These are phyloP conservation scores for Teunomyces cretensis DNA, from an alignment of 805 yeast species.

Conservation along the genomic window DNA sequence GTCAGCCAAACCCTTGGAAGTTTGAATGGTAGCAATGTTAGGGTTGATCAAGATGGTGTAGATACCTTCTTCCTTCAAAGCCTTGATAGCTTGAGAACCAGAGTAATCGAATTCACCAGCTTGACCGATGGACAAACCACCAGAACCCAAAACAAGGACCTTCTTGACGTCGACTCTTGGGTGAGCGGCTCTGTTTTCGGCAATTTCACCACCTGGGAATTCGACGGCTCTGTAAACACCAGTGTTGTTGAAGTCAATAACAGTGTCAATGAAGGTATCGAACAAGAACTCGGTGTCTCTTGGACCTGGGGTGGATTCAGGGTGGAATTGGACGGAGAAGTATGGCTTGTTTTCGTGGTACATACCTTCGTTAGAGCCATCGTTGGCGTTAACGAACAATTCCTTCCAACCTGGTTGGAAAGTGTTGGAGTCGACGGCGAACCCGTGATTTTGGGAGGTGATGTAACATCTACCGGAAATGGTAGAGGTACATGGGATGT, in stretches of 20 bases:
- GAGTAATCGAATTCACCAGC: conserved; percentile 99
- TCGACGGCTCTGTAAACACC: conserved; percentile 66
- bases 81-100: conserved; percentile 98
- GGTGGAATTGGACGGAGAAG: conserved; percentile 98
- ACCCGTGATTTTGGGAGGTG: conserved; percentile 99
- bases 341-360: conserved; percentile 84
- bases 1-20: conserved; percentile 96
- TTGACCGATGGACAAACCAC: conserved; percentile 98
- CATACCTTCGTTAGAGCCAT: conserved; percentile 97
- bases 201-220: conserved; percentile 87
- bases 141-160: conserved; percentile 92
- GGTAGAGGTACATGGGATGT: conserved; percentile 90
- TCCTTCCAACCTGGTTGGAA: conserved; percentile 85
- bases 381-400: conserved; percentile 92
- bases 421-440: conserved; percentile 84
- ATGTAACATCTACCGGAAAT: conserved; percentile 95
- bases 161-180: conserved; percentile 86
- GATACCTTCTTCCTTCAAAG: conserved; percentile 95
- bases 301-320: conserved; percentile 99
- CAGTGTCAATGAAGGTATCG: conserved; percentile 86
- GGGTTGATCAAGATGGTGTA: conserved; percentile 96
- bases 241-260: conserved; percentile 60
- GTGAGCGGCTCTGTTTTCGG: conserved; percentile 69
- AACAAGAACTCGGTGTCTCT: conserved; percentile 97
- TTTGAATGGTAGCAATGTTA: conserved; percentile 97